Evolutionary conservation across 345 rosid genomes (phyloP).

Genomic region (Nephelium lappaceum): DNA sequence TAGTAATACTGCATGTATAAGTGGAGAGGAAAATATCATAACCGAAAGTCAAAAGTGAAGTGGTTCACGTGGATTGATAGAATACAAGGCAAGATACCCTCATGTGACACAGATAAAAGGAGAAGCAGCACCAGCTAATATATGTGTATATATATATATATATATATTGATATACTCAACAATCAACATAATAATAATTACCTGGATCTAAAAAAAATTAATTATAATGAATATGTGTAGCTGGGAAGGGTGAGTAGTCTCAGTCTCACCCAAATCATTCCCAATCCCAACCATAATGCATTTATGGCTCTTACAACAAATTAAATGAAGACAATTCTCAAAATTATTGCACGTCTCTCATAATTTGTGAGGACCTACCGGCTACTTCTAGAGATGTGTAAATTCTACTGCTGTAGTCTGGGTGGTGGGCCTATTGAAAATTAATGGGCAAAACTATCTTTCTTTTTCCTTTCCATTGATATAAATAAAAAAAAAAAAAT

Average conservation of each 20-base stretch:
- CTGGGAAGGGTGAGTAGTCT: background rate
- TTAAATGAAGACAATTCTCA: background rate
- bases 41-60: conserved; percentile 9
- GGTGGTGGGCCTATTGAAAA: background rate
- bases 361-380: background rate
- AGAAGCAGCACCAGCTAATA: conserved; percentile 29
- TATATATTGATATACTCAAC: background rate
- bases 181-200: background rate
- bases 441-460: background rate
- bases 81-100: background rate
- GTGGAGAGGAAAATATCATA: background rate
- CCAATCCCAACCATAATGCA: background rate
- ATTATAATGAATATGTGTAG: background rate
- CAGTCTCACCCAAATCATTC: background rate
- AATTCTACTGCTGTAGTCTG: background rate
- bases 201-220: background rate
- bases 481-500: no score
- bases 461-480: background rate
- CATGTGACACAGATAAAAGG: conserved; percentile 36
- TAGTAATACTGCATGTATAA: background rate
- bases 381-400: background rate
- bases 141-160: background rate
- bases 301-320: background rate
- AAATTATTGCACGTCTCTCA: background rate
- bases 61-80: conserved; percentile 34